These are phyloP conservation scores for Lithospermum erythrorhizon DNA, from an alignment of 257 asterid species.

Conservation along the genomic window DNA sequence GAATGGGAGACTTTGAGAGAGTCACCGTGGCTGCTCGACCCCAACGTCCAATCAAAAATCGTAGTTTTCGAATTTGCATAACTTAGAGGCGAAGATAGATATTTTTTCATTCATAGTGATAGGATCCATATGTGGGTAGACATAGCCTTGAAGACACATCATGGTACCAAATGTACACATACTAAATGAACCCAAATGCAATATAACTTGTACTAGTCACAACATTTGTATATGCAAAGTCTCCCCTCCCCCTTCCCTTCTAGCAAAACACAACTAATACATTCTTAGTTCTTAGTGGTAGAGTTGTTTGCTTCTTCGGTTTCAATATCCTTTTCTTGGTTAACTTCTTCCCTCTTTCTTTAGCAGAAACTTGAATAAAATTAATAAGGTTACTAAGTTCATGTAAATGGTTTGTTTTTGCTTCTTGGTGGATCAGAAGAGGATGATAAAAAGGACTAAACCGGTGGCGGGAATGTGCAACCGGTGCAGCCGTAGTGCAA, in stretches of 20 bases:
- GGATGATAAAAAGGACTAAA: slow-evolving; percentile 37
- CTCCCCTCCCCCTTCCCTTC: not conserved
- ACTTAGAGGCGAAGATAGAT: not conserved
- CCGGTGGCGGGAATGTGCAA: slow-evolving; percentile 76
- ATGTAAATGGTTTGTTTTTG: slow-evolving; percentile 61
- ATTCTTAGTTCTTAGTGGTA: too few relatives aligned
- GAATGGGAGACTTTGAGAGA: too few relatives aligned
- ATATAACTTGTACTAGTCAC: not conserved
- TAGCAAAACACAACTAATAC: too few relatives aligned
- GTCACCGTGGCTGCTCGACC: too few relatives aligned
- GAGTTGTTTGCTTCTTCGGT: too few relatives aligned
- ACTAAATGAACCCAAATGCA: too few relatives aligned
- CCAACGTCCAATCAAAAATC: too few relatives aligned
- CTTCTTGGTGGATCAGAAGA: slow-evolving; percentile 76
- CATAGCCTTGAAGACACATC: not conserved
- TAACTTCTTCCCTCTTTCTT: too few relatives aligned
- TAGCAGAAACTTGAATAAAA: too few relatives aligned
- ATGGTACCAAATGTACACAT: not conserved
- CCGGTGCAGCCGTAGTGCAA: slow-evolving; percentile 58
- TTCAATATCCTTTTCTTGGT: too few relatives aligned
- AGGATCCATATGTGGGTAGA: not conserved
- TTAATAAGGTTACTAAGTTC: too few relatives aligned
- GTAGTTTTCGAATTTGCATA: too few relatives aligned
- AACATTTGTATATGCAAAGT: not conserved
- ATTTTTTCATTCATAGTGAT: not conserved